phyloP scores from a whole-genome alignment of 192 early-diverging fungal genomes.

The Radiomyces spectabilis region DNA sequence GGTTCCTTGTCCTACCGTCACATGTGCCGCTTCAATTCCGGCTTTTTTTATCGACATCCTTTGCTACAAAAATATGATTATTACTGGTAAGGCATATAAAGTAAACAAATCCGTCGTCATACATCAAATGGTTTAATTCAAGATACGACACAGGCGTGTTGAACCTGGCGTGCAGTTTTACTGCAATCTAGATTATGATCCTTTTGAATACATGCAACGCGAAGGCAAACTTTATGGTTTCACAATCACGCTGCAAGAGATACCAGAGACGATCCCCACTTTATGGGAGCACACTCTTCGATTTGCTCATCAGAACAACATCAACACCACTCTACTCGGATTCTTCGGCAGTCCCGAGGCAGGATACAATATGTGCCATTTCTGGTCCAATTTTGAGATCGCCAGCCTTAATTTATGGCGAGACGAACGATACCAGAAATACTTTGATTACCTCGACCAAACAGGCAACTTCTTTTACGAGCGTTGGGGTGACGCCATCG shows the following conservation, averaged over 20 bases:
- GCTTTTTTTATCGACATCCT: constrained; percentile 48
- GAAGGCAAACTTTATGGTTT: constrained; percentile 51
- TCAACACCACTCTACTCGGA: constrained; percentile 15
- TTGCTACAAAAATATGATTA: constrained; percentile 53
- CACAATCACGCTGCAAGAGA: constrained; percentile 44
- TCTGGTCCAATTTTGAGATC: constrained; percentile 79
- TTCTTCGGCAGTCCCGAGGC: constrained; percentile 18
- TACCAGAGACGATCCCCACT: constrained; percentile 41
- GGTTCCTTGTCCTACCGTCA: constrained; percentile 72
- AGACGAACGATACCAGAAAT: constrained; percentile 42
- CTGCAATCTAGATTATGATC: constrained; percentile 54
- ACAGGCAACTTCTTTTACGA: constrained; percentile 70
- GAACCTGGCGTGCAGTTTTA: constrained; percentile 55
- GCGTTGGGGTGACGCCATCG: constrained; percentile 72
- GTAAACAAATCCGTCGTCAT: background rate
- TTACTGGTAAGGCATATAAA: constrained; percentile 56
- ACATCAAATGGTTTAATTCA: constrained; percentile 14
- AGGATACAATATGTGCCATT: constrained; percentile 63
- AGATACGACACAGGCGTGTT: constrained; percentile 52
- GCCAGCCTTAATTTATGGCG: constrained; percentile 53
- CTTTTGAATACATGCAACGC: constrained; percentile 53
- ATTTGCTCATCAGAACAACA: constrained; percentile 19
- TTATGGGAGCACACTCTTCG: constrained; percentile 42
- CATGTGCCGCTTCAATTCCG: constrained; percentile 74
- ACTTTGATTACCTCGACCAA: constrained; percentile 55